Base-by-base conservation (phyloP, 1,284 basidiomycete genomes). In the Volvariella surrecta region DNA sequence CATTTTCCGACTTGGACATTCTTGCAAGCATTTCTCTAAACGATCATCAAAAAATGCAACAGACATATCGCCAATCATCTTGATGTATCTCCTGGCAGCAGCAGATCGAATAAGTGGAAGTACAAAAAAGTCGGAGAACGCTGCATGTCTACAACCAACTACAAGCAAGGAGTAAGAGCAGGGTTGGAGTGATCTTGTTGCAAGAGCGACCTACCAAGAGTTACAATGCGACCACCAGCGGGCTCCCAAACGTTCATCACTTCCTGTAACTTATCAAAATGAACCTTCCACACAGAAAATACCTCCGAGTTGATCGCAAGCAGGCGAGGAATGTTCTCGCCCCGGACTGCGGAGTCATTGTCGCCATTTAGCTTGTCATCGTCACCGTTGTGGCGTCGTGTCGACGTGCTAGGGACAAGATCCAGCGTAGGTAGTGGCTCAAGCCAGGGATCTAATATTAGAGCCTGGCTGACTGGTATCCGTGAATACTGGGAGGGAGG, bases 381-480 rank as follows among this genome's bases (percentile, higher is more conserved):
- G 11, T 28, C 11, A 11, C 6, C 6, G 6, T 28, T 28, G 6
- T 28, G 24, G 6, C 11, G 24, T 11, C 6, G 24, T 28, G 24
- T 28, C 11, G 24, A 28, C 11, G 11, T 28, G 4, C 58, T 42
- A 13, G 62, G 66, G 37, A 53, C 52, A 9, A 76, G 76, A 1
- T 74, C 74, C 18, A 79, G 79, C 15, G 67, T 58, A 1, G 79
- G 70, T 15, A 87, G 54, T 13, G 87, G 83, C 45, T 89, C 84
- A 13, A 88, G 59, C 87, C 87, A 89, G 30, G 86, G 87, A 58
- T 89, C 87, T 7, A 87, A 68, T 16, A 79, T 64, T 11, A 89
- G 55, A 2, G 69, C 73, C 43, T 74, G 71, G 6, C 65, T 63
- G 32, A 81, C 58, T 0, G 78, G 77, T 40, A 88, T 66, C 1